A percentile compares a stretch with the other conserved stretches of the same genome.
Conservation (phyloP, 495 filamentous ascomycete species). For the Aspergillus avenaceus region DNA sequence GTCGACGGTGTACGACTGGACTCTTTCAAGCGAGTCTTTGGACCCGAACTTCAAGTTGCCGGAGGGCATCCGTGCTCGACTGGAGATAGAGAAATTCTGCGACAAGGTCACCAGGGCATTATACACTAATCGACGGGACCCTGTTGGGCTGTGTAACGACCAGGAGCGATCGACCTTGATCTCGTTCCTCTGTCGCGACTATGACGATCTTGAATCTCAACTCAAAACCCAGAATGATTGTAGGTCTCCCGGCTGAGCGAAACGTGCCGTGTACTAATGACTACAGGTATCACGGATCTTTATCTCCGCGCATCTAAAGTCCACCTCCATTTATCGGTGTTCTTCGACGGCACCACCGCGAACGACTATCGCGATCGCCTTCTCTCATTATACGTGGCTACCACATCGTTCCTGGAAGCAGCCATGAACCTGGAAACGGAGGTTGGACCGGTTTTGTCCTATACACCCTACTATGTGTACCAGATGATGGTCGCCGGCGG, state of each 20-base stretch:
- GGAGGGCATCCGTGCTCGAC: slow-evolving; percentile 59
- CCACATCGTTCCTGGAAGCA: slow-evolving; percentile 68
- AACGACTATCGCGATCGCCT: slow-evolving; percentile 75
- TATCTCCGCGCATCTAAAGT: slow-evolving; percentile 76
- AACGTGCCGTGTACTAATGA: slow-evolving; percentile 15
- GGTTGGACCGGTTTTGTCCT: slow-evolving; percentile 53
- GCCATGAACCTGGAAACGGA: slow-evolving; percentile 58
- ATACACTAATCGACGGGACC: slow-evolving; percentile 75
- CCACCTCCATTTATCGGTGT: slow-evolving; percentile 79
- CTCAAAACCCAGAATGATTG: slow-evolving; percentile 40
- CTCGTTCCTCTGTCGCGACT: slow-evolving; percentile 49
- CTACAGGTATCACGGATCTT: slow-evolving; percentile 59
- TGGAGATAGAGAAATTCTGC: slow-evolving; percentile 78
- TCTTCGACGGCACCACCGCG: slow-evolving; percentile 76
- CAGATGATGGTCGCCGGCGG: slow-evolving; percentile 90
- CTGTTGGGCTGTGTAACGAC: slow-evolving; percentile 67
- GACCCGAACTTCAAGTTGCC: slow-evolving; percentile 65
- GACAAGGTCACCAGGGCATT: slow-evolving; percentile 83
- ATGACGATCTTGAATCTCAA: slow-evolving; percentile 47
- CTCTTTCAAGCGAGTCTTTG: slow-evolving; percentile 60
- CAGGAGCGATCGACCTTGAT: slow-evolving; percentile 65
- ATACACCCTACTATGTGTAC: slow-evolving; percentile 80
- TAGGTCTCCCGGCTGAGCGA: slow-evolving; percentile 17
- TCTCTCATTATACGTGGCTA: slow-evolving; percentile 70
- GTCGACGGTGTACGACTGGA: slow-evolving; percentile 86